These are phyloP conservation scores for Vicia sativa DNA, from an alignment of 306 rosid species.

Conservation along the genomic window DNA sequence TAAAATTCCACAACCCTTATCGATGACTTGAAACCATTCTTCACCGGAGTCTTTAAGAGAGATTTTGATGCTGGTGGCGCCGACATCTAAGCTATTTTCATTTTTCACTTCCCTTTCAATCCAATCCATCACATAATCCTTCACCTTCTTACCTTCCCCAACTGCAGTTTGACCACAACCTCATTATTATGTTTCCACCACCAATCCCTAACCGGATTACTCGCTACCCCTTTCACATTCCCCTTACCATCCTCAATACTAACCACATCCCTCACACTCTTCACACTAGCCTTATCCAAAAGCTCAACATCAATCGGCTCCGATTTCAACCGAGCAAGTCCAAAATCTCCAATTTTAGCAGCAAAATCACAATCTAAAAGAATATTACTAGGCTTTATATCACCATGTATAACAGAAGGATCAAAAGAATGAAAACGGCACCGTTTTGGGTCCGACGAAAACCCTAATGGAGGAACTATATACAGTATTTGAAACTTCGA, in stretches of 20 bases:
- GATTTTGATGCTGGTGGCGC: too few relatives aligned
- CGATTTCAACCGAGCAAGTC: constrained; percentile 70
- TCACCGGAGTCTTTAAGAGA: too few relatives aligned
- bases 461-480: constrained; percentile 64
- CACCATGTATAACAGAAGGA: constrained; percentile 85
- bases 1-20: too few relatives aligned
- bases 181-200: constrained; percentile 76
- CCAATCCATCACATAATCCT: constrained; percentile 96
- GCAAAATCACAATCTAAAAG: constrained; percentile 56
- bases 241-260: constrained; percentile 36
- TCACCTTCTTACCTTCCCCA: constrained; percentile 58
- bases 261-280: constrained; percentile 49
- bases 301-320: constrained; percentile 27
- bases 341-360: constrained; percentile 80
- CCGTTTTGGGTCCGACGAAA: constrained; percentile 74
- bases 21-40: too few relatives aligned
- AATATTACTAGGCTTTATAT: constrained; percentile 89
- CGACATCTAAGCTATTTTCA: too few relatives aligned
- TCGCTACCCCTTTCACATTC: constrained; percentile 46
- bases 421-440: constrained; percentile 76
- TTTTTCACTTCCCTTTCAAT: constrained; percentile 76
- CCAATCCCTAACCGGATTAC: constrained; percentile 64
- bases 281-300: constrained; percentile 33
- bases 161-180: constrained; percentile 9
- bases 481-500: constrained; percentile 55